A percentile compares a stretch with the other conserved stretches of the same genome.
Evolutionary conservation across 225 moss, liverwort and hornwort species (phyloP).

Genomic region (Physcomitrium patens): DNA sequence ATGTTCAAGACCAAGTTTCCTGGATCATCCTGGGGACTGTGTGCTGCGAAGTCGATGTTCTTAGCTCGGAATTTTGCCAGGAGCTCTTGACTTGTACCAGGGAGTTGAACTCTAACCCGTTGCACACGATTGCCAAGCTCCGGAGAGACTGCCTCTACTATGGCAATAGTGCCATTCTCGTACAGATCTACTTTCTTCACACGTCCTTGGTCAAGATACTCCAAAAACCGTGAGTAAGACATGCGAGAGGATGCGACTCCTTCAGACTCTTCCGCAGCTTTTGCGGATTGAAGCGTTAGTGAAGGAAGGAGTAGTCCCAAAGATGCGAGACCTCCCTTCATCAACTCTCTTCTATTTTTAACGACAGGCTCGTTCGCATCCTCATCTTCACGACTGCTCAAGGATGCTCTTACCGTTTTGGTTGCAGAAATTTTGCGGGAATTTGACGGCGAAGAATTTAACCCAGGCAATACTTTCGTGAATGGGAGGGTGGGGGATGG

Average conservation of each 20-base stretch:
- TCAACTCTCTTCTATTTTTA: background rate
- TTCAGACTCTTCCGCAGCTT: slow-evolving; percentile 50
- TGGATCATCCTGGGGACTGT: slow-evolving; percentile 56
- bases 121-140: slow-evolving; percentile 70
- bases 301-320: background rate
- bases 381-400: background rate
- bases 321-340: background rate
- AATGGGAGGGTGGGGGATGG: background rate
- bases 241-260: slow-evolving; percentile 66
- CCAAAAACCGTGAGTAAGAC: slow-evolving; percentile 68
- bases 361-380: background rate
- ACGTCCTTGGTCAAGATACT: slow-evolving; percentile 66
- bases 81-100: slow-evolving; percentile 62
- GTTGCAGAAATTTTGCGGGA: background rate
- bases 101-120: slow-evolving; percentile 67
- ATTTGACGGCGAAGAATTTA: background rate
- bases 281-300: slow-evolving; percentile 23
- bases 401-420: background rate
- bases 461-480: background rate
- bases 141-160: slow-evolving; percentile 70
- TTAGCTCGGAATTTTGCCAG: slow-evolving; percentile 63
- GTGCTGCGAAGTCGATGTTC: slow-evolving; percentile 74
- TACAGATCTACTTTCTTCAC: slow-evolving; percentile 77
- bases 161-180: slow-evolving; percentile 71
- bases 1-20: slow-evolving; percentile 66